Evolutionary conservation across 78 protist genomes (phyloP).

Genomic region (Polysphondylium violaceum): DNA sequence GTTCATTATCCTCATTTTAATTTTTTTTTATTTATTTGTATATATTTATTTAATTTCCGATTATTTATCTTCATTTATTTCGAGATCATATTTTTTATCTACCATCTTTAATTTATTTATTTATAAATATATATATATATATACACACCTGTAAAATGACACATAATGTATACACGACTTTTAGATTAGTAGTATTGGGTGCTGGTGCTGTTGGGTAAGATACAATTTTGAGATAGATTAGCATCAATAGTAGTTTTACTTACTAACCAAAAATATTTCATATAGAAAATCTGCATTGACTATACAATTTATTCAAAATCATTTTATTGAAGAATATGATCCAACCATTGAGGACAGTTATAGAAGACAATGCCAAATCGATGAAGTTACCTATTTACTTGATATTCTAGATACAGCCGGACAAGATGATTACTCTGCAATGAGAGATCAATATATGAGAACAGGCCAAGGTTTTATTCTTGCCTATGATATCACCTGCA

Average conservation of each 20-base stretch:
- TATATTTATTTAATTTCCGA: too few relatives aligned
- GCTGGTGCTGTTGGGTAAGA: constrained; percentile 13
- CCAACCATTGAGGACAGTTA: constrained; percentile 56
- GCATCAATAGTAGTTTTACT: background rate
- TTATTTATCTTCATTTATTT: too few relatives aligned
- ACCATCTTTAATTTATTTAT: too few relatives aligned
- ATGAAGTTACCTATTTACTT: constrained; percentile 39
- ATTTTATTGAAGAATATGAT: constrained; percentile 24
- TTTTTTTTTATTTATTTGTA: too few relatives aligned
- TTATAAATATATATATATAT: too few relatives aligned
- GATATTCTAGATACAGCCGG: constrained; percentile 95
- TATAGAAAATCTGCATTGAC: constrained; percentile 2
- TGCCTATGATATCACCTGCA: constrained; percentile 6
- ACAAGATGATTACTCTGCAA: constrained; percentile 89
- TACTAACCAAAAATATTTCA: background rate
- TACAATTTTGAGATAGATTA: background rate
- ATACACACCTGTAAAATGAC: too few relatives aligned
- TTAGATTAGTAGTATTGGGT: background rate
- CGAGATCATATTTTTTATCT: too few relatives aligned
- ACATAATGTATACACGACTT: too few relatives aligned
- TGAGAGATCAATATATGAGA: constrained; percentile 74
- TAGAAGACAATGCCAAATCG: constrained; percentile 29
- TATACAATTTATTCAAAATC: background rate
- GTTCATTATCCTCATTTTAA: too few relatives aligned
- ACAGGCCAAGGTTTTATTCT: constrained; percentile 47